Evolutionary conservation across 2,329 filamentous ascomycete genomes (phyloP), one percentile per base, ranked within the genome.

Genomic region (Cladophialophora carrionii): DNA sequence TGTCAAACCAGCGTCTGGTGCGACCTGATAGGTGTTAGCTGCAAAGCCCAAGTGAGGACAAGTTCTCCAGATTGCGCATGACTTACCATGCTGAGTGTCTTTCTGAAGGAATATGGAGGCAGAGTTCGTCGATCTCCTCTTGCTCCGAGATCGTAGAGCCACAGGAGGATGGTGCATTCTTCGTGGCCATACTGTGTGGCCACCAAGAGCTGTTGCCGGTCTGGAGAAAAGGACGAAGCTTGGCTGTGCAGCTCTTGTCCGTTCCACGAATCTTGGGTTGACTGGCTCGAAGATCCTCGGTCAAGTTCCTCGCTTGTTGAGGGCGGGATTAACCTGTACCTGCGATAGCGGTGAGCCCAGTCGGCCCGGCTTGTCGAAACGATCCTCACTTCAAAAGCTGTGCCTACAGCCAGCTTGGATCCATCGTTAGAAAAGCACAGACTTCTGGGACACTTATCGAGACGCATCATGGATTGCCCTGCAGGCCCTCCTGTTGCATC

Each of bases 131-230:
- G 37, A 43, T 20, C 37, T 43, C 14, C 37, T 43, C 37, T 6
- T n/a, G 17, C 9, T 12, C 48, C 22, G 26, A 58, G n/a, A 29
- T 58, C 41, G 24, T 48, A 58, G 12, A 58, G 56, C 41, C 41
- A 58, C 7, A 58, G 20, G 8, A 24, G 14, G 43, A 31, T 58
- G 29, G 22, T 58, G 0, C 41, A 37, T 20, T 48, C 56, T 14
- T 58, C 56, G 34, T 49, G 26, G 10, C n/a, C 37, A 24, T 48
- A 58, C 29, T 58, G 56, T 5, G 56, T 58, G 14, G 34, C 56
- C 29, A 58, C 41, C 17, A 49, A 7, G 17, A 58, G 22, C 31
- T 49, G 56, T 2, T 24, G 10, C 9, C 14, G 37, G 31, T 58
- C 56, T 17, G 56, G 22, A 2, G 56, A 49, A 24, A 58, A 49